Conservation (phyloP, 2,329 filamentous ascomycete genomes). For the Scedosporium boydii region DNA sequence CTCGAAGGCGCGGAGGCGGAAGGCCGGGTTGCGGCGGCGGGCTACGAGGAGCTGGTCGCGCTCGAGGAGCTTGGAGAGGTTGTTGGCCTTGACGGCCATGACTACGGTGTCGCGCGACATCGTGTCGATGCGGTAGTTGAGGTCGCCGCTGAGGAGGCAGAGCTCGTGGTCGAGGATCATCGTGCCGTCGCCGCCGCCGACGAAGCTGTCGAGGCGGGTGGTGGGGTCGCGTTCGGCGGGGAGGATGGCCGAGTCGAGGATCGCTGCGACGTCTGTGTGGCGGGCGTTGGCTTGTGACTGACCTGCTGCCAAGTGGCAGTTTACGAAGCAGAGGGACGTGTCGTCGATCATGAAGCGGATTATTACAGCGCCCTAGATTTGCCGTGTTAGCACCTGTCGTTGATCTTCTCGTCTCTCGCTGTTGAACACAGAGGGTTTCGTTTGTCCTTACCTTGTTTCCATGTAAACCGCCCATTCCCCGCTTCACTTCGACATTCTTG, state of each 20-base stretch:
- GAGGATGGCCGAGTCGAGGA: slow-evolving; percentile 72
- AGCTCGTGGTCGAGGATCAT: slow-evolving; percentile 97
- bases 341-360: slow-evolving; percentile 92
- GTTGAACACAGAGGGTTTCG: background rate
- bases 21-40: slow-evolving; percentile 78
- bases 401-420: too few species aligned
- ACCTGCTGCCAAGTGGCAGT: slow-evolving; percentile 92
- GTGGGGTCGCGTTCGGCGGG: slow-evolving; percentile 59
- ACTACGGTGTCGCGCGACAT: slow-evolving; percentile 93
- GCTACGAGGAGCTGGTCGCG: slow-evolving; percentile 89
- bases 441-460: slow-evolving; percentile 60
- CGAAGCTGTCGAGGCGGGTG: slow-evolving; percentile 65
- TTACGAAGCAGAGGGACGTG: slow-evolving; percentile 89
- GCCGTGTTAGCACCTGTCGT: background rate
- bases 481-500: slow-evolving; percentile 76
- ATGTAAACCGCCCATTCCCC: slow-evolving; percentile 89
- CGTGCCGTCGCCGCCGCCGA: slow-evolving; percentile 86
- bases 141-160: slow-evolving; percentile 90
- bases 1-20: slow-evolving; percentile 80
- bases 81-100: slow-evolving; percentile 69
- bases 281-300: slow-evolving; percentile 84
- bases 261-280: slow-evolving; percentile 85
- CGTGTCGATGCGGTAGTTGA: slow-evolving; percentile 97
- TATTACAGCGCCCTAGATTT: slow-evolving; percentile 62
- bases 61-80: slow-evolving; percentile 78